phyloP scores from a whole-genome alignment of 148 eudicot genomes.

The Nepenthes gracilis region DNA sequence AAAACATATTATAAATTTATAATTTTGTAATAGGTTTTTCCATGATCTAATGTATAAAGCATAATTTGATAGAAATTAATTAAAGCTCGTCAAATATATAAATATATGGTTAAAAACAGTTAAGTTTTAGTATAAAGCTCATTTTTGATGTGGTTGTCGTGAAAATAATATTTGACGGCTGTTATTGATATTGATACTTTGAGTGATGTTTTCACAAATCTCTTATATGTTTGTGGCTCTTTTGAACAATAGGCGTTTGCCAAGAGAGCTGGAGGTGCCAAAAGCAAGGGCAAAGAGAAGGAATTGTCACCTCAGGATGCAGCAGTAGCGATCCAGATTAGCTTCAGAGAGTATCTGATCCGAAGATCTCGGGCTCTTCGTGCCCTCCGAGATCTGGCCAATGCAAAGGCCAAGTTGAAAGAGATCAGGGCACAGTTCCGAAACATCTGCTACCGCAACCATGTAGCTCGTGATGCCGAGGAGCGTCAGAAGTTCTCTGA shows the following conservation, averaged over 20 bases:
- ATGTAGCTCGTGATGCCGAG: slow-evolving; percentile 61
- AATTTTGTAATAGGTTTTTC: too few relatives aligned
- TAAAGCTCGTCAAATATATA: too few relatives aligned
- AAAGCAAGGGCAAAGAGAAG: slow-evolving; percentile 58
- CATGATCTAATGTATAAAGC: too few relatives aligned
- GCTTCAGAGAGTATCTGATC: slow-evolving; percentile 72
- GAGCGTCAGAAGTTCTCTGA: slow-evolving; percentile 83
- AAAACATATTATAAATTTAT: too few relatives aligned
- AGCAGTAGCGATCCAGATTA: slow-evolving; percentile 60
- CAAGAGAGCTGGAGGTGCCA: slow-evolving; percentile 35
- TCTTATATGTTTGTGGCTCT: too few relatives aligned
- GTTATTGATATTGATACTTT: too few relatives aligned
- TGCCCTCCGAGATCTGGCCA: slow-evolving; percentile 79
- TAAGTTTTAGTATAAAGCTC: too few relatives aligned
- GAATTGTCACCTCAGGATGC: slow-evolving; percentile 78
- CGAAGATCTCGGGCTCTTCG: slow-evolving; percentile 76
- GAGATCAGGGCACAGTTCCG: slow-evolving; percentile 74
- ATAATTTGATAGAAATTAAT: too few relatives aligned
- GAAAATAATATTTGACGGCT: too few relatives aligned
- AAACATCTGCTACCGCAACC: slow-evolving; percentile 75
- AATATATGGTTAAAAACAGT: too few relatives aligned
- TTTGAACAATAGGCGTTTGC: slow-evolving; percentile 46
- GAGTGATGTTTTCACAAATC: too few relatives aligned
- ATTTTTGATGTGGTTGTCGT: too few relatives aligned
- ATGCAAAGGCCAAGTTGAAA: slow-evolving; percentile 79